These are phyloP conservation scores for Trichoderma sp. DNA, from an alignment of 2,329 filamentous ascomycete species.

Conservation along the genomic window DNA sequence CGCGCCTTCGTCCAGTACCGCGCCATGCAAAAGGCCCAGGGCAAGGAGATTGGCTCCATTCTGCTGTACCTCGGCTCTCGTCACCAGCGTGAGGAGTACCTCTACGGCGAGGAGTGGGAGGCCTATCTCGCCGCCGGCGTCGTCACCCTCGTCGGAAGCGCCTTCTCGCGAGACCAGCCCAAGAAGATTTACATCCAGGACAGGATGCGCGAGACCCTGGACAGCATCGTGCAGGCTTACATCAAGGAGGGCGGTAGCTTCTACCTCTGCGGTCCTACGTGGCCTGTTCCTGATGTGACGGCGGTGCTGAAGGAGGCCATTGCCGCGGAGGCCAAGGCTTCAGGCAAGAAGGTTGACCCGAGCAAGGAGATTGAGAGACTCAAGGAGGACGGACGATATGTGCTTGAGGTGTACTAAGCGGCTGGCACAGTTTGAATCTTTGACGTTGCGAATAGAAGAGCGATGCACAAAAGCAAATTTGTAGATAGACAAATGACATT, in stretches of 20 bases:
- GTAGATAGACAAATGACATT: background rate
- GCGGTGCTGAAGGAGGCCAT: slow-evolving; percentile 92
- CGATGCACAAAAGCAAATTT: slow-evolving; percentile 2
- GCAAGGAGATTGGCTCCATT: slow-evolving; percentile 89
- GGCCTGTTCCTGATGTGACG: slow-evolving; percentile 97
- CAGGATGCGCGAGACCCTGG: slow-evolving; percentile 84
- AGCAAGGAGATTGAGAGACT: slow-evolving; percentile 92
- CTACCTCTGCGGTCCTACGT: slow-evolving; percentile 96
- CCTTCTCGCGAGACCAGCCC: slow-evolving; percentile 94
- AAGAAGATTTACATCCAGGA: slow-evolving; percentile 99
- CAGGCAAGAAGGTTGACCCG: slow-evolving; percentile 77
- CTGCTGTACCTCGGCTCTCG: slow-evolving; percentile 95
- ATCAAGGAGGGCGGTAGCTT: slow-evolving; percentile 85
- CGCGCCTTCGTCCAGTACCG: slow-evolving; percentile 98
- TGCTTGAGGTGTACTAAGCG: slow-evolving; percentile 87
- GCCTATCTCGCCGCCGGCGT: slow-evolving; percentile 94
- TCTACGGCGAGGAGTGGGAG: slow-evolving; percentile 99
- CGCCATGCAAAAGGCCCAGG: slow-evolving; percentile 95
- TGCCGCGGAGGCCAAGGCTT: slow-evolving; percentile 65
- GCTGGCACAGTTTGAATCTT: background rate
- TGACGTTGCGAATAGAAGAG: background rate
- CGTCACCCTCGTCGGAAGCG: slow-evolving; percentile 87
- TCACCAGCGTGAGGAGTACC: slow-evolving; percentile 96
- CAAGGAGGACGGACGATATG: slow-evolving; percentile 92
- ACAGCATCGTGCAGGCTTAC: slow-evolving; percentile 81